These are phyloP conservation scores for Fusarium buxicola DNA, from an alignment of 2,329 filamentous ascomycete species.

Conservation along the genomic window DNA sequence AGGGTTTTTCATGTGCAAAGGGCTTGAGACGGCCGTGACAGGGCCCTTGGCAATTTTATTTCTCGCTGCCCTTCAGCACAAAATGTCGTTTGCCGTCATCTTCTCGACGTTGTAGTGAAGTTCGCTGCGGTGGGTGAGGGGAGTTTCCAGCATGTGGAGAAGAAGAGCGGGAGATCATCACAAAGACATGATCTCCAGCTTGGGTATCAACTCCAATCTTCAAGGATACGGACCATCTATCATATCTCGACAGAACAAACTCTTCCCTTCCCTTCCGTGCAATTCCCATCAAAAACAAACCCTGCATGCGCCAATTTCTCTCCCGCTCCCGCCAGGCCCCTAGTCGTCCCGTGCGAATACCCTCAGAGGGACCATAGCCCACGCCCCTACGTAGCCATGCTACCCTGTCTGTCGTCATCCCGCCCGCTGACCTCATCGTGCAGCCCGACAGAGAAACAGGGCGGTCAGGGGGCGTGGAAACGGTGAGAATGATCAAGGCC, in stretches of 20 bases:
- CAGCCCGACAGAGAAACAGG: slow-evolving; percentile 35
- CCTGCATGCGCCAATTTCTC: slow-evolving; percentile 16
- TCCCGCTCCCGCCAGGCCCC: slow-evolving; percentile 21
- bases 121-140: slow-evolving; percentile 24
- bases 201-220: slow-evolving; percentile 26
- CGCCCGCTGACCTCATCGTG: slow-evolving; percentile 48
- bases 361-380: slow-evolving; percentile 4
- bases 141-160: slow-evolving; percentile 30
- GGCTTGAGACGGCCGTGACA: slow-evolving; percentile 27
- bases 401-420: slow-evolving; percentile 42
- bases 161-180: slow-evolving; percentile 41
- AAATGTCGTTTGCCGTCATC: background rate
- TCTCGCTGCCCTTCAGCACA: background rate
- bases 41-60: slow-evolving; percentile 8
- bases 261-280: slow-evolving; percentile 4
- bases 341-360: slow-evolving; percentile 11
- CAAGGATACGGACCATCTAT: background rate
- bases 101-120: background rate
- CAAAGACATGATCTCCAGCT: slow-evolving; percentile 18
- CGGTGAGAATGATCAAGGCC: slow-evolving; percentile 18
- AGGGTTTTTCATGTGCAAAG: slow-evolving; percentile 24
- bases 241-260: background rate
- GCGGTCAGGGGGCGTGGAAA: slow-evolving; percentile 25
- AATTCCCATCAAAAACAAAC: slow-evolving; percentile 23
- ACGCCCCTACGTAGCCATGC: background rate